A percentile compares a stretch with the other conserved stretches of the same genome.
These are phyloP conservation scores for Solanum sparsipilum DNA, from an alignment of 257 asterid species.

Conservation along the genomic window DNA sequence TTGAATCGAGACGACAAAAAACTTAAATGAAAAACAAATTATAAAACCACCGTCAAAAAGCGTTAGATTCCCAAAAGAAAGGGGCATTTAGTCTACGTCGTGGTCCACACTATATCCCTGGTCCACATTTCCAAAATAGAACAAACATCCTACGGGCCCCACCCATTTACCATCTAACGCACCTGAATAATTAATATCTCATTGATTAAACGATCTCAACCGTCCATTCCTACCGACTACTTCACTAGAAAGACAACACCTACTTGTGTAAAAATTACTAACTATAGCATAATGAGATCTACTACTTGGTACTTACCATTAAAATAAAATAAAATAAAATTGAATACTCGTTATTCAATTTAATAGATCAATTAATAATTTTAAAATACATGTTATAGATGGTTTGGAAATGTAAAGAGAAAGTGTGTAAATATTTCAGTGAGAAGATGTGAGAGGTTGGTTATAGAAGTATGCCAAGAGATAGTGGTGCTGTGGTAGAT, in stretches of 20 bases:
- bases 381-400: too few species aligned
- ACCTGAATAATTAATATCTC: neutral
- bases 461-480: rapidly evolving
- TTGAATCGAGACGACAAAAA: too few species aligned
- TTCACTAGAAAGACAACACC: neutral
- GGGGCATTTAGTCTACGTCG: neutral
- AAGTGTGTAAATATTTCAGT: too few species aligned
- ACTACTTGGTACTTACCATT: neutral
- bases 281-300: too few species aligned
- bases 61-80: neutral
- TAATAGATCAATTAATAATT: too few species aligned
- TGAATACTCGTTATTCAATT: neutral
- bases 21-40: neutral
- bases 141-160: neutral
- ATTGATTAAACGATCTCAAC: neutral
- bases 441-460: neutral
- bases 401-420: neutral
- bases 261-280: neutral
- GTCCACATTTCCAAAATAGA: neutral
- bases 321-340: too few species aligned
- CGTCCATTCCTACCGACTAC: neutral
- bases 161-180: neutral
- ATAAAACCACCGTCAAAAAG: neutral
- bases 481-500: rapidly evolving
- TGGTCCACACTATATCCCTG: neutral